Conservation (phyloP, 1,284 basidiomycete genomes). For the Retiboletus fuscus region DNA sequence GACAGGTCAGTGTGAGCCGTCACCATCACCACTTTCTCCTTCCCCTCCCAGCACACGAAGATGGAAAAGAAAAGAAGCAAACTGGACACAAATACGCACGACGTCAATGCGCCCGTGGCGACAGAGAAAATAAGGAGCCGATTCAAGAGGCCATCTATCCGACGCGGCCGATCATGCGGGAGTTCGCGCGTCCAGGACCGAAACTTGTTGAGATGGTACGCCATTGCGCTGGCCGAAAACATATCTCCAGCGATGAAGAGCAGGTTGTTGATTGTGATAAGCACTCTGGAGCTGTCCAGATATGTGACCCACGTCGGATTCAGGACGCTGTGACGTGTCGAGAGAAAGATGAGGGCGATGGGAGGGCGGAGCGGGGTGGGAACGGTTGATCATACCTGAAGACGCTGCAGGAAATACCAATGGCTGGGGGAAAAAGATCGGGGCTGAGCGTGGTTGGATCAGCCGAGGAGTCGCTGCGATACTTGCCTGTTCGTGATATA, state of each 20-base stretch:
- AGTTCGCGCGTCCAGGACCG: conserved; percentile 18
- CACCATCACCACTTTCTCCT: background rate
- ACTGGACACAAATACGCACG: conserved; percentile 27
- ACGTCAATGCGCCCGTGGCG: conserved; percentile 44
- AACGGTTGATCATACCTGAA: conserved; percentile 34
- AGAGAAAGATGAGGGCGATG: background rate
- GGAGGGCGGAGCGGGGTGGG: background rate
- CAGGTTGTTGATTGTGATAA: conserved; percentile 40
- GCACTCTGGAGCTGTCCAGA: conserved; percentile 11
- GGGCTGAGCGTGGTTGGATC: too few species aligned
- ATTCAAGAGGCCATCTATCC: conserved; percentile 41
- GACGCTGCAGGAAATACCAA: conserved; percentile 35
- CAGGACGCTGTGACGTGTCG: conserved; percentile 19
- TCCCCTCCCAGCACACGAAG: too few species aligned
- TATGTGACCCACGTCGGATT: conserved; percentile 34
- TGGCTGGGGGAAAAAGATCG: conserved; percentile 20
- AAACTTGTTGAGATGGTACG: conserved; percentile 39
- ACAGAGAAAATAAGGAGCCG: conserved; percentile 42
- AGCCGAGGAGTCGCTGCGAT: background rate
- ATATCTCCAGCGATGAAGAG: conserved; percentile 44
- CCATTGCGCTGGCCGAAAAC: conserved; percentile 40
- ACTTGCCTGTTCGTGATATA: conserved; percentile 41
- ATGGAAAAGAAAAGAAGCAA: too few species aligned
- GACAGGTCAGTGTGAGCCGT: conserved; percentile 6
- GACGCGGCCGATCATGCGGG: conserved; percentile 9